A percentile compares a stretch with the other conserved stretches of the same genome.
Evolutionary conservation across 345 rosid genomes (phyloP).

Genomic region (Eucalyptus tenuipes): DNA sequence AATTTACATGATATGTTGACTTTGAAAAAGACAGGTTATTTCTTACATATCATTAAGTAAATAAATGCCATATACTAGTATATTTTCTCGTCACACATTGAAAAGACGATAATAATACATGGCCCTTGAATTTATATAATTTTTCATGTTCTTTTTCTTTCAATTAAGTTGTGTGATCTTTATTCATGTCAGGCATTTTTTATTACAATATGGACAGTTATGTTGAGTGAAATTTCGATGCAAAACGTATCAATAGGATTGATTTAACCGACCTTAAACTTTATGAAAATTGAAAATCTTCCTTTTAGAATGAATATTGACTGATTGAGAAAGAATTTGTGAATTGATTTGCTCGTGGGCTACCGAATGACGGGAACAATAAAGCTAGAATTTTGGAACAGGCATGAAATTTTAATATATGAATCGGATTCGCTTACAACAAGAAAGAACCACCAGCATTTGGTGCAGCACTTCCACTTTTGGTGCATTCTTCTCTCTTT

Average conservation of each 20-base stretch:
- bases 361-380: background rate
- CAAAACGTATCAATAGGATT: background rate
- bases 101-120: too few species aligned
- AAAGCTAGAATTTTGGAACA: background rate
- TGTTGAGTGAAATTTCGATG: background rate
- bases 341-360: background rate
- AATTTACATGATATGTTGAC: background rate
- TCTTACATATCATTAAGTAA: background rate
- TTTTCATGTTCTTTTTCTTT: background rate
- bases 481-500: background rate
- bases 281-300: rapidly evolving
- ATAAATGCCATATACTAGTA: background rate
- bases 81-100: too few species aligned
- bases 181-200: rapidly evolving
- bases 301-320: background rate
- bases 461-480: background rate
- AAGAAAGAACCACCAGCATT: background rate
- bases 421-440: background rate
- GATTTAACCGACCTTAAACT: background rate
- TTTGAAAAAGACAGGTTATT: background rate
- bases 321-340: background rate
- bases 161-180: background rate
- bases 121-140: background rate
- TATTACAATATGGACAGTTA: background rate
- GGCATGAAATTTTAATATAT: background rate